phyloP scores from a whole-genome alignment of 1,284 basidiomycete genomes.

The Quambalaria eucalypti region DNA sequence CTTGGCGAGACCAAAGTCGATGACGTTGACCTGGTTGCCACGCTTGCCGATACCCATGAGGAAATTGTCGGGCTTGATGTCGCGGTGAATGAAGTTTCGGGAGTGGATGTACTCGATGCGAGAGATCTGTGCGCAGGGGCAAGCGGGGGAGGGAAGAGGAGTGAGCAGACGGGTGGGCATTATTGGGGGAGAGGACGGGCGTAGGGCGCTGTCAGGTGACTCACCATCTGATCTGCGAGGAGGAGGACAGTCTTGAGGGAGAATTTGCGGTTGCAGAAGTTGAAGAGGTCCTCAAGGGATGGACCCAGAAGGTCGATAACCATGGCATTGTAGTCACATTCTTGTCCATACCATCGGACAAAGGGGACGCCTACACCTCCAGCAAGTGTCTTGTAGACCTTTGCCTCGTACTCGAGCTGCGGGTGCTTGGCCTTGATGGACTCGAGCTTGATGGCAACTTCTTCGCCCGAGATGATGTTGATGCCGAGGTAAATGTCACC shows the following conservation, averaged over 20 bases:
- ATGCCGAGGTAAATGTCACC: slow-evolving; percentile 99
- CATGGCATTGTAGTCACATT: slow-evolving; percentile 99
- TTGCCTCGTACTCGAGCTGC: slow-evolving; percentile 89
- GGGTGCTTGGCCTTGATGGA: slow-evolving; percentile 99
- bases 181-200: too few relatives aligned
- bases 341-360: slow-evolving; percentile 94
- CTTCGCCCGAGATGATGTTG: slow-evolving; percentile 99
- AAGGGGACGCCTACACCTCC: slow-evolving; percentile 98
- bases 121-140: slow-evolving; percentile 62
- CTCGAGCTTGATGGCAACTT: slow-evolving; percentile 99
- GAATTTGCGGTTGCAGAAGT: slow-evolving; percentile 99
- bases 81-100: slow-evolving; percentile 98
- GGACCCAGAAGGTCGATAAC: slow-evolving; percentile 95
- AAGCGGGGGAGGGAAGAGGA: not conserved
- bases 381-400: slow-evolving; percentile 67
- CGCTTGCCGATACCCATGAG: slow-evolving; percentile 99
- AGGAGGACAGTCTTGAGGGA: slow-evolving; percentile 92
- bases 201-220: too few relatives aligned
- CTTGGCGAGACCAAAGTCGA: slow-evolving; percentile 98
- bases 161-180: too few relatives aligned
- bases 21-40: slow-evolving; percentile 98
- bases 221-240: slow-evolving; percentile 88
- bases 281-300: slow-evolving; percentile 96
- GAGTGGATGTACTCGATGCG: slow-evolving; percentile 99
- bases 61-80: slow-evolving; percentile 99